phyloP scores from a whole-genome alignment of 768 basidiomycete species.

The Naganishia kalamii region DNA sequence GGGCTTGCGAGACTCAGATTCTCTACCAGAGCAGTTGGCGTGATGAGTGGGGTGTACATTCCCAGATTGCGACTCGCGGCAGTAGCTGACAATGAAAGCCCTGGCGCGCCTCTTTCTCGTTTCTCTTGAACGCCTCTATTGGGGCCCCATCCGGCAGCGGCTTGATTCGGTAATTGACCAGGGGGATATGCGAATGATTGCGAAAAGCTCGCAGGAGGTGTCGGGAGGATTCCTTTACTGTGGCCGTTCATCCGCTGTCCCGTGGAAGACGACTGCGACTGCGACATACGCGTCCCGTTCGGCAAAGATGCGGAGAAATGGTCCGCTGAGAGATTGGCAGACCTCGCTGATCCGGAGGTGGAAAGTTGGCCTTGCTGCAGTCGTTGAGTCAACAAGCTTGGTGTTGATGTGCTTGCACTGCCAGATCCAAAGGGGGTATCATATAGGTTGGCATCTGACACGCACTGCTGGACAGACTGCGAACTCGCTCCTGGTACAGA shows the following conservation, averaged over 20 bases:
- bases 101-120: neutral
- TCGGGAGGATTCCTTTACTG: neutral
- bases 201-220: constrained; percentile 15
- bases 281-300: neutral
- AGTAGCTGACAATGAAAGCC: constrained; percentile 3
- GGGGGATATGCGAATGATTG: constrained; percentile 20
- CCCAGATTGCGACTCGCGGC: neutral
- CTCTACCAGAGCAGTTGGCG: constrained; percentile 12
- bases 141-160: constrained; percentile 17
- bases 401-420: constrained; percentile 5
- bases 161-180: neutral
- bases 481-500: neutral
- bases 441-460: neutral
- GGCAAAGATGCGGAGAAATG: constrained; percentile 16
- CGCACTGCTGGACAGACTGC: neutral
- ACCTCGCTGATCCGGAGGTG: neutral
- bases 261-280: neutral
- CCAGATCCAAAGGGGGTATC: neutral
- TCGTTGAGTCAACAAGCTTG: constrained; percentile 10
- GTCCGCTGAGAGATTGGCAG: neutral
- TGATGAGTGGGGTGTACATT: neutral
- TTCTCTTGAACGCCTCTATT: constrained; percentile 8
- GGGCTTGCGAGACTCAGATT: constrained; percentile 6
- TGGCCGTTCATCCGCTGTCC: neutral
- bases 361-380: constrained; percentile 17